Conservation (phyloP, 129 eudicot species). For the Centrapalus pauciflorus region DNA sequence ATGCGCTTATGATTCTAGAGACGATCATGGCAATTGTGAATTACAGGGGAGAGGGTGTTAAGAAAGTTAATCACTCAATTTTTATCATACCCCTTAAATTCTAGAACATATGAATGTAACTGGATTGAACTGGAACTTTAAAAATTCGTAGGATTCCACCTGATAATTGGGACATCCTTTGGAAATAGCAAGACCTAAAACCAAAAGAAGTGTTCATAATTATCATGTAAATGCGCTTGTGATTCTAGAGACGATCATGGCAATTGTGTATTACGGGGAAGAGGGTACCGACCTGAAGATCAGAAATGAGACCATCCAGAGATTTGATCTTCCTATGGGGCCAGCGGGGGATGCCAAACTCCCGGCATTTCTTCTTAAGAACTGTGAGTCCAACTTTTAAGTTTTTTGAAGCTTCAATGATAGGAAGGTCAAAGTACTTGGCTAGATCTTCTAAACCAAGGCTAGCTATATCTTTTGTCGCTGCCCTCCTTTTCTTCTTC, state of each 20-base stretch:
- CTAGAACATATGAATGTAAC: too few species aligned
- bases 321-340: constrained; percentile 63
- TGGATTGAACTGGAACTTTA: too few species aligned
- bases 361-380: constrained; percentile 59
- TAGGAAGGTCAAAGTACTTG: constrained; percentile 48
- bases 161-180: too few species aligned
- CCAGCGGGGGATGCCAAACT: constrained; percentile 63
- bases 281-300: constrained; percentile 42
- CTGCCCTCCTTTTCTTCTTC: constrained; percentile 45
- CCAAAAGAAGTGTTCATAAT: too few species aligned
- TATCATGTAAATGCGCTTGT: too few species aligned
- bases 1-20: too few species aligned
- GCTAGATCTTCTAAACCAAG: constrained; percentile 49
- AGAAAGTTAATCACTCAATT: too few species aligned
- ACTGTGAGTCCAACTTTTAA: constrained; percentile 51
- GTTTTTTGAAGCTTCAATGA: constrained; percentile 46
- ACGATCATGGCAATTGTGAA: neutral
- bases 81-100: too few species aligned
- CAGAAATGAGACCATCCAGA: constrained; percentile 47
- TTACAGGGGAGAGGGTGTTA: neutral
- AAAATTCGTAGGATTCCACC: too few species aligned
- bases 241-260: neutral
- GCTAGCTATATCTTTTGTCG: constrained; percentile 41
- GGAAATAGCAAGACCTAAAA: too few species aligned
- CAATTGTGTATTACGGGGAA: neutral